A percentile compares a stretch with the other conserved stretches of the same genome.
These are phyloP conservation scores for Combretum micranthum DNA, from an alignment of 345 rosid species.

Conservation along the genomic window DNA sequence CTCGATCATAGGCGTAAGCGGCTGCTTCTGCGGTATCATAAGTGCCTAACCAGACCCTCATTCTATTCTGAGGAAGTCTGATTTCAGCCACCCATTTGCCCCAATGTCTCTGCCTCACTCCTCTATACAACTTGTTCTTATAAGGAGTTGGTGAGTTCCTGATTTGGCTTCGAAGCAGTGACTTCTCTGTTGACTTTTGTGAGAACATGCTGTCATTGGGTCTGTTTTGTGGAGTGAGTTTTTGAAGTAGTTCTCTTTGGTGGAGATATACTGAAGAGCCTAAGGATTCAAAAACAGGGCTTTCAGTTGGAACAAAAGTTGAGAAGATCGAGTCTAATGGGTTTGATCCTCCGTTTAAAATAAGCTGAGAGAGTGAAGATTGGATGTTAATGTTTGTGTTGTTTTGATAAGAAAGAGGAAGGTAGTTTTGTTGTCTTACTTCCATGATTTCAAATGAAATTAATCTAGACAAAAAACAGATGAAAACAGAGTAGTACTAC, in stretches of 20 bases:
- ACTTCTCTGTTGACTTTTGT: constrained; percentile 22
- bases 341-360: constrained; percentile 69
- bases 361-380: constrained; percentile 60
- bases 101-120: constrained; percentile 98
- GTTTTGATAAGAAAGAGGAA: constrained; percentile 10
- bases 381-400: constrained; percentile 21
- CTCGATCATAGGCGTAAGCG: constrained; percentile 89
- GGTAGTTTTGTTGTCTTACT: constrained; percentile 31
- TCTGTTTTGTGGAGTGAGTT: constrained; percentile 40
- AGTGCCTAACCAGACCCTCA: constrained; percentile 93
- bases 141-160: constrained; percentile 1
- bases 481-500: not conserved
- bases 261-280: constrained; percentile 81
- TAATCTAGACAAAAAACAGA: not conserved
- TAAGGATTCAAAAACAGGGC: constrained; percentile 21
- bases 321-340: constrained; percentile 84
- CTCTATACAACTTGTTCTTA: constrained; percentile 82
- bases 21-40: constrained; percentile 88
- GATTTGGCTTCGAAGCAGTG: constrained; percentile 6
- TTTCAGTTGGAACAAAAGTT: constrained; percentile 22
- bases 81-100: constrained; percentile 99
- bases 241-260: constrained; percentile 70
- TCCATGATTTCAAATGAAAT: constrained; percentile 10
- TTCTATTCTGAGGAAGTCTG: constrained; percentile 85
- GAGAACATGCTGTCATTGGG: constrained; percentile 1